Evolutionary conservation across 2,329 filamentous ascomycete species (phyloP), one percentile per base, ranked within the genome.

Genomic region (Botrytis cinerea): DNA sequence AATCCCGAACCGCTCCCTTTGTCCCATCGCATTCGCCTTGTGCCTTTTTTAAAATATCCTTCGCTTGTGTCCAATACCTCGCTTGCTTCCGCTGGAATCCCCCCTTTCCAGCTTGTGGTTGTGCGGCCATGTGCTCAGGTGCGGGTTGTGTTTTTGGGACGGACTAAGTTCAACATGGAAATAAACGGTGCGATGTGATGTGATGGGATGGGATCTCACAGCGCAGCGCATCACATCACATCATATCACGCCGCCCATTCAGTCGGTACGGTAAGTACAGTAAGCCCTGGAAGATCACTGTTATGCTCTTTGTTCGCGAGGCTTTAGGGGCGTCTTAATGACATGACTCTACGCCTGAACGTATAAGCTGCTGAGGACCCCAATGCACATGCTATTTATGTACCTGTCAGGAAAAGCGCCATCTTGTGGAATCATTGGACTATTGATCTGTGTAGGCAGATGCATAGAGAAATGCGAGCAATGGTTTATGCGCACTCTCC

Each of bases 141-240:
- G 62, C 62, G 43, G 62, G 43, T 64, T 25, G 18, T 64, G 62
- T 28, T 46, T 43, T 46, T 46, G 62, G 62, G 62, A 54, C 46
- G 46, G 64, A 28, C 48, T 28, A 68, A 68, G 46, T 51, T 71
- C 60, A 61, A 46, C 22, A 68, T 25, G 46, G 61, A 54, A 51
- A 43, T 60, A 69, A 71, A 72, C 71, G 71, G 71, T 72, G 62
- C 62, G 71, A 59, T 72, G 35, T 40, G 64, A 64, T 64, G 62
- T 18, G 60, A 43, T 62, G 28, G 28, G 28, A 28, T 28, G 28
- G 28, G 28, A 28, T 28, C 28, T 28, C 28, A 28, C 28, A 28
- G 28, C 28, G 28, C 28, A 28, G 28, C 28, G 28, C 28, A 28
- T 28, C 28, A 28, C 48, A 51, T 51, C 48, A 2, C 25, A 67